Evolutionary conservation across 2,329 filamentous ascomycete species (phyloP).

Genomic region (Aquanectria penicillioides): DNA sequence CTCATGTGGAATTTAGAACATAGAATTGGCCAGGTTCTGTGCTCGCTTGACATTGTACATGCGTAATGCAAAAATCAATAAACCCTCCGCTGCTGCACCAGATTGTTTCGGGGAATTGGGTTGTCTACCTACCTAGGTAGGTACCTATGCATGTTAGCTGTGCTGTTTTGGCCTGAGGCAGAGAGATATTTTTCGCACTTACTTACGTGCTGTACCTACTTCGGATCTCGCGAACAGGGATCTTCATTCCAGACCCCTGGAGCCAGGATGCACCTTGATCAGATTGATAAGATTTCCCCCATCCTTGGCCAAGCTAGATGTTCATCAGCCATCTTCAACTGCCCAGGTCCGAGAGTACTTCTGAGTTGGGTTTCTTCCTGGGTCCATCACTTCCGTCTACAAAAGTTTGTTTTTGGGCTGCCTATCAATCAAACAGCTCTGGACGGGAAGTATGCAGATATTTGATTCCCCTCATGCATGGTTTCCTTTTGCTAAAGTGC

Average conservation of each 20-base stretch:
- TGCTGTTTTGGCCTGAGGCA: slow-evolving; percentile 15
- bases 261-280: slow-evolving; percentile 39
- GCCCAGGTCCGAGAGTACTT: no score
- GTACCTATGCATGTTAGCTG: slow-evolving; percentile 7
- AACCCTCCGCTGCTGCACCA: neutral
- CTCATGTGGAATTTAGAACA: slow-evolving; percentile 1
- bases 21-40: slow-evolving; percentile 4
- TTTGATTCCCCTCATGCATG: no score
- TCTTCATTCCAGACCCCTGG: slow-evolving; percentile 28
- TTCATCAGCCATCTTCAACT: neutral
- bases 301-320: slow-evolving; percentile 4
- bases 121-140: neutral
- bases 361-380: no score
- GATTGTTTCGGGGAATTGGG: neutral
- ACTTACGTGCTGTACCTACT: no score
- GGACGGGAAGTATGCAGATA: no score
- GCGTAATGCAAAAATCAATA: slow-evolving; percentile 1
- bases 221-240: neutral
- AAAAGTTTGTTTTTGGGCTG: no score
- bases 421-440: no score
- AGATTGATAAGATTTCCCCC: slow-evolving; percentile 42
- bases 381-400: no score
- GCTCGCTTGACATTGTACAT: neutral
- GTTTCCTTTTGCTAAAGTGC: no score
- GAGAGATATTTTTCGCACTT: no score